Evolutionary conservation across 192 early-diverging fungal species (phyloP).

Genomic region (Pilaira anomala): DNA sequence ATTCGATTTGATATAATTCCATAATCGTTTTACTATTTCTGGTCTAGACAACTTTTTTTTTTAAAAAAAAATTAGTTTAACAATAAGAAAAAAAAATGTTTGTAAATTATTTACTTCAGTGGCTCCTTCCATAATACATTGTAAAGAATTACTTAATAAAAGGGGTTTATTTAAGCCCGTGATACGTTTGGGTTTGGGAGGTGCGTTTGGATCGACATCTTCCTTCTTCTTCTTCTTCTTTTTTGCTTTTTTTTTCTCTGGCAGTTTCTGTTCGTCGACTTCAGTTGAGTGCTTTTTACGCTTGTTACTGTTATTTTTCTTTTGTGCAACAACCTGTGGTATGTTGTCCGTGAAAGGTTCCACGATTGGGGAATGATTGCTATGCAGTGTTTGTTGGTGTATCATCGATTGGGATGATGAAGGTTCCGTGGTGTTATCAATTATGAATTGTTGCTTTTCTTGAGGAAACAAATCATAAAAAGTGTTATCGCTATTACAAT

Average conservation of each 20-base stretch:
- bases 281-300: too few species aligned
- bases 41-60: conserved; percentile 49
- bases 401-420: too few species aligned
- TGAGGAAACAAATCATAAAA: too few species aligned
- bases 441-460: too few species aligned
- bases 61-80: neutral
- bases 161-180: conserved; percentile 48
- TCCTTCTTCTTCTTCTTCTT: conserved; percentile 23
- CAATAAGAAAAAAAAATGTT: neutral
- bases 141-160: conserved; percentile 41
- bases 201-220: conserved; percentile 22
- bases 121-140: conserved; percentile 39
- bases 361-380: too few species aligned
- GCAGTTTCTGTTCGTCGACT: neutral
- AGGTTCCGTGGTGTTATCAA: too few species aligned
- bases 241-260: neutral
- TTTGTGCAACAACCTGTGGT: too few species aligned
- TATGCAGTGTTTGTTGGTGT: too few species aligned
- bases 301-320: too few species aligned
- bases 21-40: conserved; percentile 59
- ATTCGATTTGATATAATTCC: conserved; percentile 59
- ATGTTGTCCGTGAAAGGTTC: too few species aligned
- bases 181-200: conserved; percentile 36
- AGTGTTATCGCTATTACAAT: too few species aligned
- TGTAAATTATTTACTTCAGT: conserved; percentile 33